These are phyloP conservation scores for Scutellaria barbata DNA, from an alignment of 257 asterid genomes.

Conservation along the genomic window DNA sequence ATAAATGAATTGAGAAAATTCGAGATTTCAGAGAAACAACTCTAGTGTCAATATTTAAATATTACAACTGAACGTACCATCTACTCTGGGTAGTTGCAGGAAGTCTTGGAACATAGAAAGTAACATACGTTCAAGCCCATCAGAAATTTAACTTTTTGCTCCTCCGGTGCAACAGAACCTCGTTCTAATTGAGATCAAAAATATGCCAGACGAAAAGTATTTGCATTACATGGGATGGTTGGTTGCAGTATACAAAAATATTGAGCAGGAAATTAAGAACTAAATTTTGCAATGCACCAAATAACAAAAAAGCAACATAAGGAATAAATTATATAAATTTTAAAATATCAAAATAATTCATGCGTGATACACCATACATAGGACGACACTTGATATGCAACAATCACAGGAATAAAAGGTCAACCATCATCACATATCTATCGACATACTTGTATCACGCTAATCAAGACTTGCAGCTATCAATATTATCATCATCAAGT, in stretches of 20 bases:
- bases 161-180: constrained; percentile 55
- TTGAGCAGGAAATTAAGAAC: constrained; percentile 30
- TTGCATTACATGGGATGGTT: constrained; percentile 56
- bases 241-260: constrained; percentile 59
- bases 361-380: constrained; percentile 3
- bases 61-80: constrained; percentile 60
- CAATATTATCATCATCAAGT: constrained; percentile 19
- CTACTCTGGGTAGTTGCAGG: constrained; percentile 70
- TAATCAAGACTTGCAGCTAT: constrained; percentile 9
- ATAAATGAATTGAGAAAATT: neutral
- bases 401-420: constrained; percentile 8
- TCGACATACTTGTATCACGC: constrained; percentile 6
- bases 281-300: constrained; percentile 19
- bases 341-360: neutral
- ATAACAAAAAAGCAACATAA: constrained; percentile 1
- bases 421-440: neutral
- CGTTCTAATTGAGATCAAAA: constrained; percentile 54
- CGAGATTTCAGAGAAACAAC: no score
- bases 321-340: constrained; percentile 14
- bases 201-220: constrained; percentile 53
- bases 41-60: constrained; percentile 19
- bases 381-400: constrained; percentile 16
- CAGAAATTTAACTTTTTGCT: constrained; percentile 69
- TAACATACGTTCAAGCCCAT: constrained; percentile 66
- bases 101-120: constrained; percentile 70